Evolutionary conservation across 768 basidiomycete species (phyloP), one percentile per base, ranked within the genome.

Genomic region (Pisolithus sp.): DNA sequence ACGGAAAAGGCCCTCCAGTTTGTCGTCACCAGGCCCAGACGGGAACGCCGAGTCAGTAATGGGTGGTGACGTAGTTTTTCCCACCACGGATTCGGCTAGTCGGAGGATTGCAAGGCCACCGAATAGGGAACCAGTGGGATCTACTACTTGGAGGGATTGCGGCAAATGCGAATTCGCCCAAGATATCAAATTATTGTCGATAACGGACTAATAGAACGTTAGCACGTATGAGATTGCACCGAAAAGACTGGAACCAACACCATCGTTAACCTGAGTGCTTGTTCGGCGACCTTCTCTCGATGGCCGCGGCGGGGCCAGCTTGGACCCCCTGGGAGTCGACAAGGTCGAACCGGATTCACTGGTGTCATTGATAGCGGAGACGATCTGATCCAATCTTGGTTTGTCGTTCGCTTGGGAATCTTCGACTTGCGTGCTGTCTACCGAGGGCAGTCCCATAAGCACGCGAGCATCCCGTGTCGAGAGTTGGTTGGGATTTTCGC

Each of bases 161-260:
- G 94, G 90, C 1, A 99, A 75, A 60, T 87, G 84, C 4, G 77
- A 72, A 68, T 99, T 99, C 21, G 91, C 87, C 94, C 94, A 98
- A 31, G 84, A 81, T 26, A 97, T 74, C 21, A 93, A 74, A n/a
- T 63, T 68, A 2, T 67, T 65, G 46, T 88, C 84, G 7, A 73
- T 64, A 31, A 63, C 46, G 51, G 54, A 58, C 55, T 53, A 60
- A 62, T 23, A 8, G 24, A 42, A 48, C 39, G 23, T 24, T 57
- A 18, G 51, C 52, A 48, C 42, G 21, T 43, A 52, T 47, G 15
- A 24, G 42, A 36, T 36, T 18, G 30, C 13, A 41, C 52, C n/a
- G 48, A 40, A 21, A 18, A 31, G 47, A 50, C 30, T 37, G 20
- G 53, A 59, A 30, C 59, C 49, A 31, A 69, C 46, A 43, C 52